Evolutionary conservation across 345 rosid species (phyloP).

Genomic region (Euphorbia peplus): DNA sequence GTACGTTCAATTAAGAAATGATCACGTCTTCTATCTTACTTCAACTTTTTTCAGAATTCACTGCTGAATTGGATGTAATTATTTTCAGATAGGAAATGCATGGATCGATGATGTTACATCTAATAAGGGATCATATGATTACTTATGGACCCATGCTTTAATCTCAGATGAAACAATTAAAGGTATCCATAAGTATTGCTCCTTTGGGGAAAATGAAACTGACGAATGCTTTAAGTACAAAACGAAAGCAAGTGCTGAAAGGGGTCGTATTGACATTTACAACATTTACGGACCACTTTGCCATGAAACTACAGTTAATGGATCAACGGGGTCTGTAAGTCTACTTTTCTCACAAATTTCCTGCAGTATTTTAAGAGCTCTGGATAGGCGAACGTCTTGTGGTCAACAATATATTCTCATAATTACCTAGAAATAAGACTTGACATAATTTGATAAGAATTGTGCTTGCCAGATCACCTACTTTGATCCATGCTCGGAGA

Average conservation of each 20-base stretch:
- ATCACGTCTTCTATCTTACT: background rate
- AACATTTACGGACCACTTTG: conserved; percentile 45
- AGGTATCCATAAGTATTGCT: conserved; percentile 35
- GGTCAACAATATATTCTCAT: too few species aligned
- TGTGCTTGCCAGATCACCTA: conserved; percentile 20
- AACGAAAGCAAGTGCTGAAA: conserved; percentile 2
- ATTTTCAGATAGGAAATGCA: conserved; percentile 47
- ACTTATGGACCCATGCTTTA: conserved; percentile 46
- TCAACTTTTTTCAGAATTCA: background rate
- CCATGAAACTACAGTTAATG: conserved; percentile 10
- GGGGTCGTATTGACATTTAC: conserved; percentile 19
- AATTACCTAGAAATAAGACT: too few species aligned
- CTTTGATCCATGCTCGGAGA: conserved; percentile 42
- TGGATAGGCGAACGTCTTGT: too few species aligned
- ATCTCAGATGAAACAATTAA: conserved; percentile 44
- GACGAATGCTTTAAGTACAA: background rate
- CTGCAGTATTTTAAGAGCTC: background rate
- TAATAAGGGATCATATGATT: conserved; percentile 30
- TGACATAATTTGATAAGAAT: too few species aligned
- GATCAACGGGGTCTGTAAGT: conserved; percentile 25
- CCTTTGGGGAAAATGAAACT: conserved; percentile 15
- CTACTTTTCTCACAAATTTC: background rate
- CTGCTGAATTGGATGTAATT: background rate
- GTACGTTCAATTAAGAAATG: conserved; percentile 26
- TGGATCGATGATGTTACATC: conserved; percentile 27